Evolutionary conservation across 768 basidiomycete species (phyloP), one percentile per base, ranked within the genome.

Genomic region (Auriscalpium microsporum): DNA sequence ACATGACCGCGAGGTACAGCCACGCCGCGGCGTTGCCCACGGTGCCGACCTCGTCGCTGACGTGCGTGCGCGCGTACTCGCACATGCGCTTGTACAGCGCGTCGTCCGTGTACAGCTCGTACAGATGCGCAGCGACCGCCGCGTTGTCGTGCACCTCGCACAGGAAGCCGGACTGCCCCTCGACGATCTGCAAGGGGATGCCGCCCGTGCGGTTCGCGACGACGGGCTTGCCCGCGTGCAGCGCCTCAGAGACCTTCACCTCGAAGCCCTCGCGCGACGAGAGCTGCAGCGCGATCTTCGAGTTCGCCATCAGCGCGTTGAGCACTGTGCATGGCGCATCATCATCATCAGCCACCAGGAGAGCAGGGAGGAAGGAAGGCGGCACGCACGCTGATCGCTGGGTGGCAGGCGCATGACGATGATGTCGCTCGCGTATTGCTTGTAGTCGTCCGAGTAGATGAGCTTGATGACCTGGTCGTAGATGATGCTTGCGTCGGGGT

Each of bases 181-280:
- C 73, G 62, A 82, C 81, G 60, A 96, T 80, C 67, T 97, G 94
- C 48, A 96, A 82, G 44, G 94, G 94, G 65, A 97, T 95, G 62
- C 94, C 94, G 56, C 94, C 94, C 4, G 94, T 94, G 55, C 77
- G 77, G 51, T 78, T 84, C 8, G 90, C 90, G 63, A 97, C 80
- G 64, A 94, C 78, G 35, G 93, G 93, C 59, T 88, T 87, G 57
- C 88, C 88, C 34, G 90, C 83, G 70, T 94, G 90, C 52, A 97
- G 77, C n/a, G 90, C 91, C 72, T 95, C 91, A 48, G 91, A 93
- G 50, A 94, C 93, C 70, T 97, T 97, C 72, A 97, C 91, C 67
- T 97, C 94, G 72, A 96, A 97, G 33, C 94, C 94, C 73, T 97
- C 94, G 55, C 93, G 86, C 46, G 88, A 86, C 51, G 90, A 93